phyloP scores from a whole-genome alignment of 2,329 filamentous ascomycete species.

The Xylaria sp. region DNA sequence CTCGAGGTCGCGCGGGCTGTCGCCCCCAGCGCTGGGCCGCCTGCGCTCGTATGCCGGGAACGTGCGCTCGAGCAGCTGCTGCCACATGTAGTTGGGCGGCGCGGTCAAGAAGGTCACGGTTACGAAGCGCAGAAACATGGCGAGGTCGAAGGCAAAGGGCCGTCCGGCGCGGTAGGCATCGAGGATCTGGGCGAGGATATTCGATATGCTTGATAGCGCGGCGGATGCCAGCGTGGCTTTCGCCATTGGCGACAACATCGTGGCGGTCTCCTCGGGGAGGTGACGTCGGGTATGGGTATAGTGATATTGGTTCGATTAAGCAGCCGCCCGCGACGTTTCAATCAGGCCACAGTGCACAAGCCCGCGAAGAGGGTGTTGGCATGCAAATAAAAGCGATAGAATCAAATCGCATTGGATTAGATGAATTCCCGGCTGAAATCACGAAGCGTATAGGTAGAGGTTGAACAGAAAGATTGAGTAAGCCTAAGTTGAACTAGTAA shows the following conservation, averaged over 20 bases:
- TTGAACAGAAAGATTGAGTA: background rate
- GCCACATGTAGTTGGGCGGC: slow-evolving; percentile 64
- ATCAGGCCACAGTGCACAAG: slow-evolving; percentile 25
- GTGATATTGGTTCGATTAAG: background rate
- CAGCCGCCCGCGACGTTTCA: background rate
- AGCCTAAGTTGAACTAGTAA: background rate
- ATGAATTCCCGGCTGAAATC: background rate
- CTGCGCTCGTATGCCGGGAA: slow-evolving; percentile 53
- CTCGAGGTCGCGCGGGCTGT: slow-evolving; percentile 35
- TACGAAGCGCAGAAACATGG: slow-evolving; percentile 60
- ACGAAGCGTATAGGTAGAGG: background rate
- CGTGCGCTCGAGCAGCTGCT: slow-evolving; percentile 57
- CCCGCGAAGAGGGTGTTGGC: slow-evolving; percentile 5
- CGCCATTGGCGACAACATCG: slow-evolving; percentile 56
- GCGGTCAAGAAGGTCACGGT: slow-evolving; percentile 58
- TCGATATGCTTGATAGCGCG: slow-evolving; percentile 57
- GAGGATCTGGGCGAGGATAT: slow-evolving; percentile 60
- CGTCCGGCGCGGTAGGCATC: slow-evolving; percentile 51
- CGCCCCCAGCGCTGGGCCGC: slow-evolving; percentile 3
- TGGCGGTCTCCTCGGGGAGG: background rate
- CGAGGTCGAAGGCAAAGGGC: slow-evolving; percentile 52
- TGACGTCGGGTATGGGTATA: background rate
- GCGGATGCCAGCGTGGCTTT: slow-evolving; percentile 60
- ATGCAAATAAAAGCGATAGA: slow-evolving; percentile 3
- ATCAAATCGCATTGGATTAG: slow-evolving; percentile 21